Evolutionary conservation across 148 eudicot species (phyloP).

Genomic region (Diospyros lotus): DNA sequence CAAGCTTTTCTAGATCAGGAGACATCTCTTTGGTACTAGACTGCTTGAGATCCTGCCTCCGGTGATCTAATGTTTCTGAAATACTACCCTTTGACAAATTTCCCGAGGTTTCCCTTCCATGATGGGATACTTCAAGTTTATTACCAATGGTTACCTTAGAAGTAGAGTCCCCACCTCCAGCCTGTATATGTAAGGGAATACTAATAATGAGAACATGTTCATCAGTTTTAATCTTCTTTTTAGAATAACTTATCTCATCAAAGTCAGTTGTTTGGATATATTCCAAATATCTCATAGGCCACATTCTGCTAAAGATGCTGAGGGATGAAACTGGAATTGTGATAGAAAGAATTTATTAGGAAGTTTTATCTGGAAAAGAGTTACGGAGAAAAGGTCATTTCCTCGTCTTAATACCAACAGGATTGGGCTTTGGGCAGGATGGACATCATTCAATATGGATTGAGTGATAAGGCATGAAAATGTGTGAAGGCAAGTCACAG

Average conservation of each 20-base stretch:
- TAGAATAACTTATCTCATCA: conserved; percentile 3
- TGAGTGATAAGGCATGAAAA: too few species aligned
- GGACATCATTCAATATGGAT: too few species aligned
- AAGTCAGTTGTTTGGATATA: conserved; percentile 7
- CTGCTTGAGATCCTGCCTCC: conserved; percentile 1
- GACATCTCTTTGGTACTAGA: conserved; percentile 15
- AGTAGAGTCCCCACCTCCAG: conserved; percentile 20
- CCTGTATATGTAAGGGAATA: conserved; percentile 18
- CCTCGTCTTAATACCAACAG: too few species aligned
- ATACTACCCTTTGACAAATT: background rate
- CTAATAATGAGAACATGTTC: background rate
- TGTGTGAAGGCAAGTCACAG: too few species aligned
- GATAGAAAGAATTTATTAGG: background rate
- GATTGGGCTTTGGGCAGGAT: too few species aligned
- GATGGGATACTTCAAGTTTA: background rate
- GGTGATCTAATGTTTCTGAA: conserved; percentile 10
- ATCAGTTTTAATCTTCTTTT: background rate
- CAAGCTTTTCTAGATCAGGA: conserved; percentile 13
- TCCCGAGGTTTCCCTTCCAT: conserved; percentile 7
- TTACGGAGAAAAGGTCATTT: too few species aligned
- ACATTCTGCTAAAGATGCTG: background rate
- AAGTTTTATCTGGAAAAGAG: too few species aligned
- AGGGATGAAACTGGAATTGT: background rate
- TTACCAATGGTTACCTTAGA: conserved; percentile 11
- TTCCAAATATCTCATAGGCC: background rate